Evolutionary conservation across 257 asterid species (phyloP), one percentile per base, ranked within the genome.

Genomic region (Ballota nigra): DNA sequence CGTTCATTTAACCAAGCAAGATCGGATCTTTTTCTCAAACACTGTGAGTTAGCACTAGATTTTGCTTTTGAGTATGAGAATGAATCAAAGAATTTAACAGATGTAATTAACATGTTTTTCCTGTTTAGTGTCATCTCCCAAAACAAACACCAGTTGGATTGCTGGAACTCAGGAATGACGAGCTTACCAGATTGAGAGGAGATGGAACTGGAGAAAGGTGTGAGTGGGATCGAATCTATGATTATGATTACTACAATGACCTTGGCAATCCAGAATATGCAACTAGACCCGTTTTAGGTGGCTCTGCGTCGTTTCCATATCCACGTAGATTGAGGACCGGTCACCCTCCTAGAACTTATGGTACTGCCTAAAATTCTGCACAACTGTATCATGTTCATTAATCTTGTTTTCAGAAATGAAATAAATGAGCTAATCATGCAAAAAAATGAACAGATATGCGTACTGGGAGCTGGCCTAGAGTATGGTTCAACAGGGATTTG

Each of bases 311-410:
- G 70, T 73, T 78, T 70, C 87, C 89, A 41, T 85, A 85, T 76
- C 89, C 87, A 12, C 81, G 87, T n/a, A 78, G 87, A 65, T 66
- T 65, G 55, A 80, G 83, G 74, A 85, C 85, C 6, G 81, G 84
- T 29, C 84, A 68, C 49, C 86, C 83, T 18, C 58, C 75, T 9
- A 65, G 74, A 51, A 65, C 63, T 62, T 45, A 70, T 36, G 85
- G 86, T 76, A 75, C 41, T 31, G 8, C 1, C 31, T 29, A 71
- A 12, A 15, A 63, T 40, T 15, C 62, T 12, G 51, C 31, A 31
- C 34, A 53, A 52, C 38, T 20, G 18, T 19, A 13, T 55, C n/a
- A 56, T 34, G 3, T 24, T 1, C 9, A 49, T 47, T 71, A 26
- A 71, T 49, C 20, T 62, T 31, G 64, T 20, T 33, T 72, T 73